Conservation (phyloP, 2,329 filamentous ascomycete species). For the Aspergillus quadricinctus region DNA sequence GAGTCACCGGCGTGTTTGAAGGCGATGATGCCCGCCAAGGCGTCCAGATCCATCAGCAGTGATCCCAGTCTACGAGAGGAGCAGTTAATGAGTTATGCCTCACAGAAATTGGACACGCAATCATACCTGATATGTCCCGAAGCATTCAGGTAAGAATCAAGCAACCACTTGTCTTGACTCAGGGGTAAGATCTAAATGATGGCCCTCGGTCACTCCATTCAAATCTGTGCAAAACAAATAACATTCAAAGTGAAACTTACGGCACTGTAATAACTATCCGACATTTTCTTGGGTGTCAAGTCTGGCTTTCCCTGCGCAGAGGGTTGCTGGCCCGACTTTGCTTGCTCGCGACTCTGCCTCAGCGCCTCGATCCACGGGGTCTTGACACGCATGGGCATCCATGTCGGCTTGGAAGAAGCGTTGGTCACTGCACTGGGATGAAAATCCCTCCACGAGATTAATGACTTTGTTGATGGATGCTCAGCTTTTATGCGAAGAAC, state of each 20-base stretch:
- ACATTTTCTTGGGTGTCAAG: conserved; percentile 64
- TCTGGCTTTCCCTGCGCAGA: conserved; percentile 45
- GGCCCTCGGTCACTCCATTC: conserved; percentile 6
- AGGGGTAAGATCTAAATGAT: conserved; percentile 58
- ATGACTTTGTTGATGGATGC: conserved; percentile 2
- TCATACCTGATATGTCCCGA: conserved; percentile 64
- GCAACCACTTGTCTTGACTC: conserved; percentile 69
- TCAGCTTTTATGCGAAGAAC: conserved; percentile 6
- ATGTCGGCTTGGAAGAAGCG: conserved; percentile 29
- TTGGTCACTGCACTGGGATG: conserved; percentile 22
- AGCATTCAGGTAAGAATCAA: conserved; percentile 73
- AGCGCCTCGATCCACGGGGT: conserved; percentile 68
- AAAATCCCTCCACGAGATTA: conserved; percentile 18
- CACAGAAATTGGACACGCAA: background rate
- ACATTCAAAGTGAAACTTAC: conserved; percentile 40
- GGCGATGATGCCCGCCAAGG: conserved; percentile 69
- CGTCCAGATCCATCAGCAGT: conserved; percentile 76
- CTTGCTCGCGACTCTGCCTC: conserved; percentile 47
- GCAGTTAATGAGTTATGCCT: background rate
- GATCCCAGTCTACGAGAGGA: conserved; percentile 56
- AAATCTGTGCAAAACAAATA: conserved; percentile 13
- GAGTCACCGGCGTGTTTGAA: conserved; percentile 66
- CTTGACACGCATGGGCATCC: conserved; percentile 56
- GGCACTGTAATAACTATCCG: conserved; percentile 65
- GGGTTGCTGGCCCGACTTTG: conserved; percentile 21